phyloP scores from a whole-genome alignment of 495 filamentous ascomycete genomes.

The Trichoderma parareesei region DNA sequence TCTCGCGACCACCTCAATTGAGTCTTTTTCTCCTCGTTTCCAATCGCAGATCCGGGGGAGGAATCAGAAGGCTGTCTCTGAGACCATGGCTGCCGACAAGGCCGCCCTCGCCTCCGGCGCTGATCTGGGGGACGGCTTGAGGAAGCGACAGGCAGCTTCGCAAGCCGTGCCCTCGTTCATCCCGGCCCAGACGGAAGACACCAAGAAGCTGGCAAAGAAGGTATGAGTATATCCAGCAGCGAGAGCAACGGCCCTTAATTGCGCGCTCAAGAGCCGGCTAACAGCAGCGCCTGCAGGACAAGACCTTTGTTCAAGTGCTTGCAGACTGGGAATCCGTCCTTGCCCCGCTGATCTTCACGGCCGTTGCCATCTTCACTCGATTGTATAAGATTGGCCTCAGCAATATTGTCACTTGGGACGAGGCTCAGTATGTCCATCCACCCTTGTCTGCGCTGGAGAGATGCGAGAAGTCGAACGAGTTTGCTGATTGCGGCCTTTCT shows the following conservation, averaged over 20 bases:
- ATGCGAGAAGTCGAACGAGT: constrained; percentile 85
- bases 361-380: constrained; percentile 85
- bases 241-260: neutral
- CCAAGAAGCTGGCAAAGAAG: constrained; percentile 58
- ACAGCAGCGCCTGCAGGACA: constrained; percentile 23
- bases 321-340: constrained; percentile 79
- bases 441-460: constrained; percentile 9
- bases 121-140: constrained; percentile 56
- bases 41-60: neutral
- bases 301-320: constrained; percentile 53
- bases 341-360: constrained; percentile 81
- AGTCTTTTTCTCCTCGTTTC: constrained; percentile 7
- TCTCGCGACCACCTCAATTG: neutral
- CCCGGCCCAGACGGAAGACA: constrained; percentile 45
- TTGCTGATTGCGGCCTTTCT: constrained; percentile 66
- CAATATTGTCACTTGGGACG: constrained; percentile 96
- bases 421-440: constrained; percentile 72
- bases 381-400: constrained; percentile 94
- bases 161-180: constrained; percentile 29
- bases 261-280: constrained; percentile 8
- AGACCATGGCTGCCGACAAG: constrained; percentile 42
- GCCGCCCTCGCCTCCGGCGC: constrained; percentile 57
- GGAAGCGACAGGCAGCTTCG: constrained; percentile 63
- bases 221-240: constrained; percentile 26
- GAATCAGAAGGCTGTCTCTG: neutral